phyloP scores from a whole-genome alignment of 176 grass and related monocot genomes.

The Hordeum marinum region DNA sequence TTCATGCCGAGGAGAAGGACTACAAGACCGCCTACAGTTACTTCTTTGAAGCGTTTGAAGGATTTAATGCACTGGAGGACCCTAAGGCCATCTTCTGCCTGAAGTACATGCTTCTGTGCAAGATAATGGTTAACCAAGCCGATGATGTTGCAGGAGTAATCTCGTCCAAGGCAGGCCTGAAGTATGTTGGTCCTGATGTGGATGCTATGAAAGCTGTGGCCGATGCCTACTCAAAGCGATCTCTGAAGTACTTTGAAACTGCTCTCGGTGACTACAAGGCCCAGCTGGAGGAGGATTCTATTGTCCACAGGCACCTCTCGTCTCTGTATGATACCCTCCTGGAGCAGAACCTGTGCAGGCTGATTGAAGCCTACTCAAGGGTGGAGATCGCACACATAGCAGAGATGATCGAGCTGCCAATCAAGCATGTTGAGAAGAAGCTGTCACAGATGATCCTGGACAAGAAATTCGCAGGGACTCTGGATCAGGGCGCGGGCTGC shows the following conservation, averaged over 20 bases:
- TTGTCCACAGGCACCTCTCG: slow-evolving; percentile 75
- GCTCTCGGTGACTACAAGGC: slow-evolving; percentile 57
- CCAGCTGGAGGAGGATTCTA: slow-evolving; percentile 78
- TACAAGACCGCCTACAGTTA: slow-evolving; percentile 92
- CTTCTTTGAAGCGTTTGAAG: slow-evolving; percentile 76
- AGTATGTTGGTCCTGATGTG: slow-evolving; percentile 7
- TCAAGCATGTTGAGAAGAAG: slow-evolving; percentile 77
- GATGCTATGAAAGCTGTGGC: slow-evolving; percentile 45
- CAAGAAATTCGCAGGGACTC: slow-evolving; percentile 79
- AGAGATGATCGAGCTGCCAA: slow-evolving; percentile 66
- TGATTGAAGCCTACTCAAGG: slow-evolving; percentile 74
- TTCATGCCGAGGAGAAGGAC: slow-evolving; percentile 88
- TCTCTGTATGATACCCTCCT: slow-evolving; percentile 79
- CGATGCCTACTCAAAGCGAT: slow-evolving; percentile 62
- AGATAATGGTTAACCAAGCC: slow-evolving; percentile 12
- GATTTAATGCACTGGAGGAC: slow-evolving; percentile 6
- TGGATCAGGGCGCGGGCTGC: slow-evolving; percentile 79
- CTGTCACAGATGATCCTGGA: slow-evolving; percentile 83
- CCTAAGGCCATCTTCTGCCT: slow-evolving; percentile 11
- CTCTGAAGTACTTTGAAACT: slow-evolving; percentile 78
- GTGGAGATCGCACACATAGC: slow-evolving; percentile 77
- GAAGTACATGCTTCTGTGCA: slow-evolving; percentile 21
- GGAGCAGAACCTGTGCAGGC: slow-evolving; percentile 83
- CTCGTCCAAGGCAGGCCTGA: slow-evolving; percentile 4
- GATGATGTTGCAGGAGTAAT: slow-evolving; percentile 10